These are phyloP conservation scores for Rhodofomes roseus DNA, from an alignment of 1,284 basidiomycete genomes.

Conservation along the genomic window DNA sequence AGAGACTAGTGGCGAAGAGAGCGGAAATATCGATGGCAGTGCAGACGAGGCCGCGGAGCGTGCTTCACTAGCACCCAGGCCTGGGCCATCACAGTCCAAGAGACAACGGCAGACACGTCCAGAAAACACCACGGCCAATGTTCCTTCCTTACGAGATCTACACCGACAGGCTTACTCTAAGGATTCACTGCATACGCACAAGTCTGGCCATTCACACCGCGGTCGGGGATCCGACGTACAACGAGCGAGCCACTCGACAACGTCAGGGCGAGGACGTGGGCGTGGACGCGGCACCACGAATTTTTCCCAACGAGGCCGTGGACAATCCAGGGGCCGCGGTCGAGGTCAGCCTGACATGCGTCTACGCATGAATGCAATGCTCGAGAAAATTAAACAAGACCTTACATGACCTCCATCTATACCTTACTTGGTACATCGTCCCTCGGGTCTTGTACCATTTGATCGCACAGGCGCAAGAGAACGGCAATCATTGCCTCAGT, in stretches of 20 bases:
- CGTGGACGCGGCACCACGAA: slow-evolving; percentile 12
- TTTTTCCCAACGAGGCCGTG: slow-evolving; percentile 16
- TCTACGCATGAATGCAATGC: slow-evolving; percentile 71
- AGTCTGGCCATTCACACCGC: slow-evolving; percentile 30
- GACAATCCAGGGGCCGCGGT: slow-evolving; percentile 9
- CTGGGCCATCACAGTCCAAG: neutral
- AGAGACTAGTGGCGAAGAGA: slow-evolving; percentile 15
- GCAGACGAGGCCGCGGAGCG: slow-evolving; percentile 10
- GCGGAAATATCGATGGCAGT: slow-evolving; percentile 3
- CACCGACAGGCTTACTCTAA: slow-evolving; percentile 58
- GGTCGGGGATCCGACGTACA: slow-evolving; percentile 5
- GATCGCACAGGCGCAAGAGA: neutral
- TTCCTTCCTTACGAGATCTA: slow-evolving; percentile 46
- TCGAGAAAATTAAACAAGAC: slow-evolving; percentile 71
- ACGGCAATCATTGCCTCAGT: neutral
- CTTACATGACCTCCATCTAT: slow-evolving; percentile 26
- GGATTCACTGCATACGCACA: slow-evolving; percentile 52
- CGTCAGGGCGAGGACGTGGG: slow-evolving; percentile 13
- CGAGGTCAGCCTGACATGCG: slow-evolving; percentile 74
- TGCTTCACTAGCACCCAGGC: slow-evolving; percentile 5
- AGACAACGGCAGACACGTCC: neutral
- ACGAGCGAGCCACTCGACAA: neutral
- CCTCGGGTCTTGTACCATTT: neutral
- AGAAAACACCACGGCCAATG: slow-evolving; percentile 5
- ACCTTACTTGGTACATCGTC: neutral